phyloP scores from a whole-genome alignment of 345 rosid species.

The Acer negundo region DNA sequence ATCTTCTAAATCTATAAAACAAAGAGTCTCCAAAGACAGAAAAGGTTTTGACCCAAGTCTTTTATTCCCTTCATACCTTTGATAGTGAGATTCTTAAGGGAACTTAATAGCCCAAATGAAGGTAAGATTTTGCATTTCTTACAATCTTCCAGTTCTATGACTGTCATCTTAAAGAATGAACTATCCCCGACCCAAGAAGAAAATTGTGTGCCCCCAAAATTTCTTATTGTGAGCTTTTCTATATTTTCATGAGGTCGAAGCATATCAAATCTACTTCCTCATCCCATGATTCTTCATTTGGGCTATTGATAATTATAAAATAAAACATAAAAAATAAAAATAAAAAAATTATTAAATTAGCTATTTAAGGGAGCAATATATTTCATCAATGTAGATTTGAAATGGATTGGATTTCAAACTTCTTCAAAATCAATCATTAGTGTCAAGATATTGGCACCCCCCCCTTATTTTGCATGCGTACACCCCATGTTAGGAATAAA shows the following conservation, averaged over 20 bases:
- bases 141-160: neutral
- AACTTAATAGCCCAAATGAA: neutral
- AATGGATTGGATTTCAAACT: too few relatives aligned
- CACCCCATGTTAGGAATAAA: too few relatives aligned
- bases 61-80: neutral
- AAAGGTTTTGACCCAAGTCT: neutral
- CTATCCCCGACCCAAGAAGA: neutral
- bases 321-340: too few relatives aligned
- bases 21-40: neutral
- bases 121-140: neutral
- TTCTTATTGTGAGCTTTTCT: neutral
- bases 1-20: neutral
- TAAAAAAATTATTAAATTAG: too few relatives aligned
- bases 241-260: neutral
- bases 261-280: neutral
- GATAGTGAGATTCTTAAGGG: neutral
- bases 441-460: too few relatives aligned
- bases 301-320: too few relatives aligned
- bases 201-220: neutral
- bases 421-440: too few relatives aligned
- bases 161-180: neutral
- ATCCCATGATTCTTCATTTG: neutral
- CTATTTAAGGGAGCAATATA: too few relatives aligned
- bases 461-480: too few relatives aligned
- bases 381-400: too few relatives aligned